Conservation (phyloP, 1,139 yeast genomes). For the Suhomyces bribrorum region DNA sequence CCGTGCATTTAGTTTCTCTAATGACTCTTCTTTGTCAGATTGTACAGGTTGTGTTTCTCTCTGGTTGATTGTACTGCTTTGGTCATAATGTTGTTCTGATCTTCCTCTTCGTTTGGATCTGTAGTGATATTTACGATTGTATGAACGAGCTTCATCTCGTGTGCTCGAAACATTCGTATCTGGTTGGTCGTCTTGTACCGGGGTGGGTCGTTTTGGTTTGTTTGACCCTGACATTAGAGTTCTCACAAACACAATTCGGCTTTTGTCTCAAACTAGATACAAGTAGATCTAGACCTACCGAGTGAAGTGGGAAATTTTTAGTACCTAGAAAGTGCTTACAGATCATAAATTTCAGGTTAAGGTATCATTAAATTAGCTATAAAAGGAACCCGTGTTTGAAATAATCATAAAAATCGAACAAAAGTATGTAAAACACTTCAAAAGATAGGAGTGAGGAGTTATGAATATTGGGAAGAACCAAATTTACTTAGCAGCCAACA, state of each 20-base stretch:
- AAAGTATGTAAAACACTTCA: not conserved
- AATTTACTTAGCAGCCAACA: constrained; percentile 55
- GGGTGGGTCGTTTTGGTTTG: not conserved
- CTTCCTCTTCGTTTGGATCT: not conserved
- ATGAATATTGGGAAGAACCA: not conserved
- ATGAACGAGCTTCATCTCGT: no score
- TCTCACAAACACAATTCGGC: not conserved
- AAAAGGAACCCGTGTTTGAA: not conserved
- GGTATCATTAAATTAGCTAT: not conserved
- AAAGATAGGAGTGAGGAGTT: not conserved
- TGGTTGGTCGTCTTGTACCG: not conserved
- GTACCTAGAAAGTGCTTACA: no score
- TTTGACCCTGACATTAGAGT: not conserved
- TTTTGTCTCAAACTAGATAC: not conserved
- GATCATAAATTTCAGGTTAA: no score
- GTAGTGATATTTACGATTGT: no score
- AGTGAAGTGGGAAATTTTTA: no score
- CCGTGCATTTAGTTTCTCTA: constrained; percentile 1
- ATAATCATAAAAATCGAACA: constrained; percentile 1
- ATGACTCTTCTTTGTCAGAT: no score
- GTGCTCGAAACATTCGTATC: not conserved
- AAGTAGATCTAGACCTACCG: no score
- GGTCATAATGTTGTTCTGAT: not conserved
- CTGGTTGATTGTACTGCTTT: not conserved
- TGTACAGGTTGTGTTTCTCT: no score